These are phyloP conservation scores for Glycine latifolia DNA, from an alignment of 306 rosid genomes.

Conservation along the genomic window DNA sequence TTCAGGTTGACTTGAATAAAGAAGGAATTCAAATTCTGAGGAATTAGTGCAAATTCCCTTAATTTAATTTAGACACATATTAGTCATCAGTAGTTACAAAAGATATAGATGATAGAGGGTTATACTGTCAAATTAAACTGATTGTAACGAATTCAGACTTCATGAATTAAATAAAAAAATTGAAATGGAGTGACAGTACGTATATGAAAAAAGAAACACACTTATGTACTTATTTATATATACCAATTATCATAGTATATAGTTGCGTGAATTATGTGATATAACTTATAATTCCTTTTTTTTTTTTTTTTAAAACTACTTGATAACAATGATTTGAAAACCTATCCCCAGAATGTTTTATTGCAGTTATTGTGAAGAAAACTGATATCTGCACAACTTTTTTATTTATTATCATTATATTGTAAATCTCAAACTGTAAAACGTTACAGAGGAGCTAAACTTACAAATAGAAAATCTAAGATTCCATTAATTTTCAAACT, in stretches of 20 bases:
- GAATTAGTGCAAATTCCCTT: not conserved
- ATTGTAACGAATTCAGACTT: not conserved
- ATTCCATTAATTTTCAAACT: slow-evolving; percentile 8
- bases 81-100: not conserved
- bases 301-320: too few species aligned
- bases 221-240: not conserved
- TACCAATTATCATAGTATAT: not conserved
- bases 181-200: not conserved
- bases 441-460: not conserved
- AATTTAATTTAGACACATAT: too few species aligned
- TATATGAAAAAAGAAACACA: not conserved
- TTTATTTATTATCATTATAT: not conserved
- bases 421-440: not conserved
- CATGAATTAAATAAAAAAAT: not conserved
- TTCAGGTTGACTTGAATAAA: not conserved
- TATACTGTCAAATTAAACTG: not conserved
- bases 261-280: not conserved
- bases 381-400: slow-evolving; percentile 16
- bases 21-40: not conserved
- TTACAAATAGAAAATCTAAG: not conserved
- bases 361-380: slow-evolving; percentile 17
- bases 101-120: not conserved
- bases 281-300: too few species aligned
- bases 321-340: not conserved
- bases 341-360: slow-evolving; percentile 13